Base-by-base conservation (phyloP, 495 filamentous ascomycete species). In the Penicillium crystallinum region DNA sequence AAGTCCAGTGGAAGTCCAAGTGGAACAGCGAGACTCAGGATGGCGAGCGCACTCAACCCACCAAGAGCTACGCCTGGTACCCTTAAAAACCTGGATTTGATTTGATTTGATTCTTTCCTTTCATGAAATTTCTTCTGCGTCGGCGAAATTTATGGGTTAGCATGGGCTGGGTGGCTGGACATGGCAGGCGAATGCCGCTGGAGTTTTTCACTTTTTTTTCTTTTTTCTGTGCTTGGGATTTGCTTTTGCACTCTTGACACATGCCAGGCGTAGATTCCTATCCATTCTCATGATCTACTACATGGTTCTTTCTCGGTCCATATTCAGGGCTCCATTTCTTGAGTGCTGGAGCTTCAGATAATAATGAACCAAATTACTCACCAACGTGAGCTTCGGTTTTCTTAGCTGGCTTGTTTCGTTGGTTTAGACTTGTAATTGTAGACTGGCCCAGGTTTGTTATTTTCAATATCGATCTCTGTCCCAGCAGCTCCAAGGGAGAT, bases 1-100 rank as follows among this genome's bases (percentile, higher is more conserved):
- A 95, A 59, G 66, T 64, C 38, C 67, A 77, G 39, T 96, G 91
- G 91, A 90, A 89, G 68, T 67, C 64, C 14, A 77, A 68, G 23
- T 93, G 88, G 88, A 76, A 76, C 29, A 76, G 76, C 3, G 90
- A 95, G 64, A 68, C 64, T 6, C 56, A 67, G 5, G 78, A 80
- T 53, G 75, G 72, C 8, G 47, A 68, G 30, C 68, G 83, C 15
- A 66, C 66, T 12, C 69, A 67, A 21, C 69, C 82, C 11, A 70
- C 73, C 34, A 80, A 85, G 62, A 76, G 71, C 42, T 79, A 77
- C 56, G 68, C 71, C 7, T 77, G 73, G 73, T 73, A 65, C 46
- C 71, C 72, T 15, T 77, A 51, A 69, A n/a, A 30, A 18, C 8
- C 37, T 23, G 10, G 12, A 23, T 4, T 34, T 12, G 21, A 22